Evolutionary conservation across 768 basidiomycete genomes (phyloP), one percentile per base, ranked within the genome.

Genomic region (Royoungia palumana): DNA sequence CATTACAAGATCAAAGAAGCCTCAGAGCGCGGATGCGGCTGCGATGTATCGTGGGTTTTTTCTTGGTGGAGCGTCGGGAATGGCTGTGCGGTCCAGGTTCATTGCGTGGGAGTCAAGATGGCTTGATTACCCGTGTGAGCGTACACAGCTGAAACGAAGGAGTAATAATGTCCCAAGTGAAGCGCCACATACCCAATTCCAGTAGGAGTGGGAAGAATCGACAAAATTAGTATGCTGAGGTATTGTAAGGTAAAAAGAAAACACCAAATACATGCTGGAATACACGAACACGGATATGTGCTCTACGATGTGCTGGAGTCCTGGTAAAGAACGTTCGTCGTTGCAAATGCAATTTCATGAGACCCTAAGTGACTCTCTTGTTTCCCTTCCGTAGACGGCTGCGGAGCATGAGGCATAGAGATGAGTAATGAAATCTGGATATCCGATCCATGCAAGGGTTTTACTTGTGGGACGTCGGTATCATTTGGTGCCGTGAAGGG

Each of bases 301-400:
- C 32, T 37, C 56, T 61, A 60, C 20, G 43, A 46, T 27, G 51
- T 35, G 27, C 35, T 35, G 13, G 45, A 39, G 21, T 57, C 50
- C 27, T 51, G 46, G 22, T 53, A 68, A 34, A 17, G 30, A 35
- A 57, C 25, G 10, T 51, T 37, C 7, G 57, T 56, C 25, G 68
- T 69, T n/a, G 59, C 66, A 41, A 67, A 54, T 44, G 46, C 63
- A 20, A 62, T 35, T 42, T 67, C 66, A 8, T 57, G 56, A 43
- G 54, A 35, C 19, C 14, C 32, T 21, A 22, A 20, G 9, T 17
- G 28, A 30, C 41, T 19, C 28, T 44, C 45, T 10, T n/a, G 39
- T 25, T 32, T 21, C 22, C 35, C 45, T 24, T 24, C 44, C 19
- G 21, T 20, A 9, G 32, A 37, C n/a, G n/a, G n/a, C 5, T 36